These are phyloP conservation scores for Ligustrum vulgare DNA, from an alignment of 257 asterid species.

Conservation along the genomic window DNA sequence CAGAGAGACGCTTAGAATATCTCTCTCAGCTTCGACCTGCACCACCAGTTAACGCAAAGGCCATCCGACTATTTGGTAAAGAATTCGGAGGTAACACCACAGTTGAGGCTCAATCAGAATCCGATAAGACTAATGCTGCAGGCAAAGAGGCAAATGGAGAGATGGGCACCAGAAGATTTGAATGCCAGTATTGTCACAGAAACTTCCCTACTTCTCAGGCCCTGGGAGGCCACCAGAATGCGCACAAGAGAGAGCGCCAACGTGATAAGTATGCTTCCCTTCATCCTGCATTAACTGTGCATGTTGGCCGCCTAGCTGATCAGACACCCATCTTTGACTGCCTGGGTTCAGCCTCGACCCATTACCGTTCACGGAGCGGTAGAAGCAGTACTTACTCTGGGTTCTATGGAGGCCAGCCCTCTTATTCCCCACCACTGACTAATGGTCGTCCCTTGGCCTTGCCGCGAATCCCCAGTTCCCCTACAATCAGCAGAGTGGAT, in stretches of 20 bases:
- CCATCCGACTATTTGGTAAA: conserved; percentile 76
- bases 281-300: conserved; percentile 56
- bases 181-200: conserved; percentile 54
- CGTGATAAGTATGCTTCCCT: conserved; percentile 72
- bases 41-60: conserved; percentile 7
- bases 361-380: conserved; percentile 38
- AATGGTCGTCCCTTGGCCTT: conserved; percentile 66
- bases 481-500: conserved; percentile 19
- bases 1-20: conserved; percentile 74
- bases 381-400: conserved; percentile 5
- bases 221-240: conserved; percentile 57
- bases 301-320: conserved; percentile 32
- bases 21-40: conserved; percentile 82
- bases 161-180: conserved; percentile 38
- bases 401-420: conserved; percentile 15
- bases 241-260: conserved; percentile 56
- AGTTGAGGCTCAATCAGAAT: conserved; percentile 4
- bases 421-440: conserved; percentile 32
- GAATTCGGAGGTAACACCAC: conserved; percentile 41
- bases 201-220: conserved; percentile 56
- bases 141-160: conserved; percentile 18
- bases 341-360: conserved; percentile 30
- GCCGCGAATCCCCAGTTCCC: conserved; percentile 51
- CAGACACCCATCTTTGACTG: conserved; percentile 52
- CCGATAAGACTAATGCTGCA: not conserved